Base-by-base conservation (phyloP, 805 yeast genomes). In the Saturnispora saitoi region DNA sequence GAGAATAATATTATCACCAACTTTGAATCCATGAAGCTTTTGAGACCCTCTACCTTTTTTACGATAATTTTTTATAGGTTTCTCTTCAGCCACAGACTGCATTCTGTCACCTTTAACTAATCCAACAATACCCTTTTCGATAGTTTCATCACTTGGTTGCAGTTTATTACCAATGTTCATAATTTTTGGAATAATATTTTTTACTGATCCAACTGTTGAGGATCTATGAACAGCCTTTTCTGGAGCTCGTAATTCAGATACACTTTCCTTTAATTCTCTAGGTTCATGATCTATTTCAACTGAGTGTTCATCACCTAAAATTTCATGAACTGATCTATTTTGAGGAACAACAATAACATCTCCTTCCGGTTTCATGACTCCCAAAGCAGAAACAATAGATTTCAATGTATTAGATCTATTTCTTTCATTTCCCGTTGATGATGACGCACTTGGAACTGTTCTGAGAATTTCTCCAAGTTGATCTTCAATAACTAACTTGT, bases 391-490 rank as follows among this genome's bases (percentile, higher is more conserved):
- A 5, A 48, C 50, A 39, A 53, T 24, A 11, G 47, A 47, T 22
- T 40, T 43, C 12, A 53, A 30, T 4, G 51, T 50, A 30, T 47
- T 44, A 4, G 53, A 47, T 34, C 55, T 52, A 15, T 31, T 40
- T 34, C 51, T 50, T 9, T 19, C 34, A 5, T 48, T 48, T 3
- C 32, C 43, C 5, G 31, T 6, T 3, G 56, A 45, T 32, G 45
- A 51, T 24, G 42, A 36, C 42, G 51, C 51, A 55, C 62, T 57
- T 65, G 48, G 58, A 47, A 81, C 68, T 2, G 81, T 72, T 45
- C 77, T 81, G 45, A 91, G 59, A 40, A 89, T 74, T 60, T 90
- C 96, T 48, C 98, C 98, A 43, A 81, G 73, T 48, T 75, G 77
- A 64, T 89, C 93, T 62, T 91, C 99, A 48, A 91, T 72, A 47